phyloP scores from a whole-genome alignment of 2,329 filamentous ascomycete species.

The Immersiporthe knoxdaviesiana region DNA sequence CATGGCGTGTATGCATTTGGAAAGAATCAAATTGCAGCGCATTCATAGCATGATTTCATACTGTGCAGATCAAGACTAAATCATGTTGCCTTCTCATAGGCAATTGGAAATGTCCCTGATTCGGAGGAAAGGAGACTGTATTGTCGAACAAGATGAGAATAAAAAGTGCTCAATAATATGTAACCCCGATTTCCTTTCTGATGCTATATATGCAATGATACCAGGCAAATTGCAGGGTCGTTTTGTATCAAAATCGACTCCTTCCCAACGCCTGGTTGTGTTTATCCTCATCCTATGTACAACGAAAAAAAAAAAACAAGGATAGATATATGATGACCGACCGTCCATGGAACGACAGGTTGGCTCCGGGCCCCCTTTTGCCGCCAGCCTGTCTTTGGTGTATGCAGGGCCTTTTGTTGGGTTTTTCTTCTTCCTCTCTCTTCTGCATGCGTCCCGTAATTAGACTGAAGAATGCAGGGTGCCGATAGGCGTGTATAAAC shows the following conservation, averaged over 20 bases:
- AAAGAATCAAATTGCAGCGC: constrained; percentile 1
- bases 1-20: not conserved
- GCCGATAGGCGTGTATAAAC: not conserved
- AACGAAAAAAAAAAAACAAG: not conserved
- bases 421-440: not conserved
- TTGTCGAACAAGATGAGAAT: not conserved
- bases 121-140: not conserved
- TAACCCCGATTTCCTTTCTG: not conserved
- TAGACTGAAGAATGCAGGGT: not conserved
- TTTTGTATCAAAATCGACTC: not conserved
- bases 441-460: not conserved
- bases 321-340: not conserved
- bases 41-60: not conserved
- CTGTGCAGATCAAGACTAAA: not conserved
- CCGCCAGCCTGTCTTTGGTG: constrained; percentile 3
- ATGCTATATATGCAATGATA: not conserved
- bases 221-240: not conserved
- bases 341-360: constrained; percentile 12
- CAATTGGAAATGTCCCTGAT: too few relatives aligned
- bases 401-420: not conserved
- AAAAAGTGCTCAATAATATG: not conserved
- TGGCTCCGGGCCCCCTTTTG: constrained; percentile 15
- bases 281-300: not conserved
- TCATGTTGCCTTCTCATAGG: not conserved
- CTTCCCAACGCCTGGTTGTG: not conserved